Evolutionary conservation across 495 filamentous ascomycete species (phyloP).

Genomic region (Penicillium riverlandense): DNA sequence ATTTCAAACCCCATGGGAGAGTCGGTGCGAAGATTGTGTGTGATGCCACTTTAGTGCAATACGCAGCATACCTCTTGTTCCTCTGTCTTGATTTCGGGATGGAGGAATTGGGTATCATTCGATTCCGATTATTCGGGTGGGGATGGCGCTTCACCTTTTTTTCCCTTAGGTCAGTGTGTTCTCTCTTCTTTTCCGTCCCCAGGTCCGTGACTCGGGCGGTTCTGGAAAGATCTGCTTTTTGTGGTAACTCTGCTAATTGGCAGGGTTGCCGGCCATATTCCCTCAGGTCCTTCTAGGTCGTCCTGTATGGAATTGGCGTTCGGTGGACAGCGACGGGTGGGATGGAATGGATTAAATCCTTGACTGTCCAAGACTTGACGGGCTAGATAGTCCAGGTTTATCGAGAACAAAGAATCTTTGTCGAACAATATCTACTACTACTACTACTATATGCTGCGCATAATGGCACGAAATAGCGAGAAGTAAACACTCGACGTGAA

Average conservation of each 20-base stretch:
- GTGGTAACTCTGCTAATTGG: constrained; percentile 33
- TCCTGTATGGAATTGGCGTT: background rate
- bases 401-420: no score
- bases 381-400: background rate
- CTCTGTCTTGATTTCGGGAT: constrained; percentile 20
- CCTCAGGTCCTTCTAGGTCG: constrained; percentile 2
- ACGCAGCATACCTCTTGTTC: constrained; percentile 71
- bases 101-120: constrained; percentile 69
- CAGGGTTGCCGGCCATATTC: constrained; percentile 15
- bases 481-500: background rate
- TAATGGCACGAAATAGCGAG: no score
- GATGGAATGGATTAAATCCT: no score
- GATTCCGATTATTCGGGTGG: constrained; percentile 97
- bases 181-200: background rate
- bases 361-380: background rate
- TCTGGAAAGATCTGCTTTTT: constrained; percentile 26
- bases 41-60: constrained; percentile 97
- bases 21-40: constrained; percentile 92
- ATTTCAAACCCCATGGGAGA: constrained; percentile 62
- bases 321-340: background rate
- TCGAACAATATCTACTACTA: no score
- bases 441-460: no score
- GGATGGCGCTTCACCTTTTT: constrained; percentile 66
- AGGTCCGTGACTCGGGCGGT: background rate
- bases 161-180: constrained; percentile 54